Percentiles rank a stretch among this genome's conserved stretches.
phyloP scores from a whole-genome alignment of 2,329 filamentous ascomycete genomes.

The Periconia macrospinosa region DNA sequence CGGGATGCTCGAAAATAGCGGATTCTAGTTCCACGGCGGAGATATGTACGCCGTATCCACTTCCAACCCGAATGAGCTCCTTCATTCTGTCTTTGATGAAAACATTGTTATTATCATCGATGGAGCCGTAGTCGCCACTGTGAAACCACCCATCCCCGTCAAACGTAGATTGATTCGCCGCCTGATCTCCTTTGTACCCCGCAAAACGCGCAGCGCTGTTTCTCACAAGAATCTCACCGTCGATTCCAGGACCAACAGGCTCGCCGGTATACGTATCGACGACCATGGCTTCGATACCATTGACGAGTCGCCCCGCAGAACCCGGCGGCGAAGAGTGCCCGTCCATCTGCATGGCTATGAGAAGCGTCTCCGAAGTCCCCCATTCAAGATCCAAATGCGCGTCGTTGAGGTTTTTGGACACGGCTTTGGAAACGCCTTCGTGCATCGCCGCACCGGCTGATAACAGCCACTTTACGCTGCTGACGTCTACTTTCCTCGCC shows the following conservation, averaged over 20 bases:
- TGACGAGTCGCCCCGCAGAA: conserved; percentile 23
- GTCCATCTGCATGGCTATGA: conserved; percentile 25
- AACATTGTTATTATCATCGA: conserved; percentile 12
- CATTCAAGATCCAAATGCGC: conserved; percentile 23
- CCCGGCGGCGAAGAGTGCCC: conserved; percentile 12
- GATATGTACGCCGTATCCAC: neutral
- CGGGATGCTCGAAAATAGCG: neutral
- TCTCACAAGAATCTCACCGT: neutral
- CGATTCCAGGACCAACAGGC: neutral
- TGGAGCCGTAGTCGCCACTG: conserved; percentile 14
- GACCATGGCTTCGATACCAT: conserved; percentile 1
- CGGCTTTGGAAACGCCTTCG: conserved; percentile 16
- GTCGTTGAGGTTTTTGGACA: conserved; percentile 19
- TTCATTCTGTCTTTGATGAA: conserved; percentile 17
- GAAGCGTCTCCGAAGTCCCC: conserved; percentile 26
- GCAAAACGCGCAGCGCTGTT: conserved; percentile 51
- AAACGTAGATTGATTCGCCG: conserved; percentile 65
- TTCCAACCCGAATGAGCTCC: conserved; percentile 11
- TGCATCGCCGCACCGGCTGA: conserved; percentile 27
- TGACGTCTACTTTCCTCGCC: neutral
- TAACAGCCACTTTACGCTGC: conserved; percentile 28
- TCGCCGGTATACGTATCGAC: neutral
- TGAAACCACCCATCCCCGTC: conserved; percentile 61
- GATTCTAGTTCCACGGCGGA: neutral
- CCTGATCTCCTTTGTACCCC: conserved; percentile 72